Percentiles rank a stretch among this genome's conserved stretches.
phyloP scores from a whole-genome alignment of 2,329 filamentous ascomycete species.

The Trichoderma sp. region DNA sequence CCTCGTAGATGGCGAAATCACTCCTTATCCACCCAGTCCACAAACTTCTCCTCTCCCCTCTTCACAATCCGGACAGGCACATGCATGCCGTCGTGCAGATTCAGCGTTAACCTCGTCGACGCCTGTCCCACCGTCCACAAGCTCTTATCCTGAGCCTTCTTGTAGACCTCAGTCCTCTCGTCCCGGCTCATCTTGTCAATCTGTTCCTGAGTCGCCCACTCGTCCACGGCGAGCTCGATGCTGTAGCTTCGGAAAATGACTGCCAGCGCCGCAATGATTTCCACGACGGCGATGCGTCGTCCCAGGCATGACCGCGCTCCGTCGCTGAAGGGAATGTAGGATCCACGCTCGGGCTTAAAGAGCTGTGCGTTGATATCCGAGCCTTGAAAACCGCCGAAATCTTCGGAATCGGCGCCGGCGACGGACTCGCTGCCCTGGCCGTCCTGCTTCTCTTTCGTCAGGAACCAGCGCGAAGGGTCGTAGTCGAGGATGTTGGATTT shows the following conservation, averaged over 20 bases:
- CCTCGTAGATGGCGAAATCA: not conserved
- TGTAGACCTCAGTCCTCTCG: slow-evolving; percentile 57
- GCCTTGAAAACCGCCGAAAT: slow-evolving; percentile 61
- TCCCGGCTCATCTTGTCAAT: slow-evolving; percentile 50
- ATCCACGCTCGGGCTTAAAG: slow-evolving; percentile 59
- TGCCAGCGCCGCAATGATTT: slow-evolving; percentile 57
- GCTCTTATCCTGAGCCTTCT: slow-evolving; percentile 58
- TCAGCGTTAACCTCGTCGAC: slow-evolving; percentile 68
- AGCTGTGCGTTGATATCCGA: slow-evolving; percentile 62
- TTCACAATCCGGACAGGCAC: slow-evolving; percentile 69
- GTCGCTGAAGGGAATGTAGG: slow-evolving; percentile 61
- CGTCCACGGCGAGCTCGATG: slow-evolving; percentile 69
- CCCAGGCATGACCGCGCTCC: slow-evolving; percentile 60
- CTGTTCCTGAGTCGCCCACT: slow-evolving; percentile 56
- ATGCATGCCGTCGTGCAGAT: slow-evolving; percentile 58
- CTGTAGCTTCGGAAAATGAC: slow-evolving; percentile 61
- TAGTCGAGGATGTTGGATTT: slow-evolving; percentile 66
- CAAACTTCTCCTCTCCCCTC: slow-evolving; percentile 70
- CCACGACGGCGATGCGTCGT: slow-evolving; percentile 59
- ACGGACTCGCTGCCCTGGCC: slow-evolving; percentile 31
- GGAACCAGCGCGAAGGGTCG: slow-evolving; percentile 72
- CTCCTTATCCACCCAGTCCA: slow-evolving; percentile 37
- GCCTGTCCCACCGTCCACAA: slow-evolving; percentile 55
- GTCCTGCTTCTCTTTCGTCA: slow-evolving; percentile 33
- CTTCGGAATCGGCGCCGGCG: slow-evolving; percentile 47